Conservation (phyloP, 768 basidiomycete genomes). For the Heimioporus sp. region DNA sequence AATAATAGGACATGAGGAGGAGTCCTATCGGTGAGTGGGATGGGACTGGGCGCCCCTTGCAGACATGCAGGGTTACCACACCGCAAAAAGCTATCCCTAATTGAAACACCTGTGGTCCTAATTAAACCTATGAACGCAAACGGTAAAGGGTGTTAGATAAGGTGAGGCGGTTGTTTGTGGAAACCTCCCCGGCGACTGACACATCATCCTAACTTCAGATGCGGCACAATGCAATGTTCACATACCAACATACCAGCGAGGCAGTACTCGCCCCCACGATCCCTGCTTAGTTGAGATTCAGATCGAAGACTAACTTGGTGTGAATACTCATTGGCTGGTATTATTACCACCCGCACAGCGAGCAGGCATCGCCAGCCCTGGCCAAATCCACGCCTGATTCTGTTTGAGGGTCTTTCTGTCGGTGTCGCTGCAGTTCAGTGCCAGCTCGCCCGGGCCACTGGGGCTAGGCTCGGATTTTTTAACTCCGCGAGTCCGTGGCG, state of each 20-base stretch:
- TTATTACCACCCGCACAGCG: constrained; percentile 23
- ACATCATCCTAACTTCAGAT: constrained; percentile 14
- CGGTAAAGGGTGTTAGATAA: constrained; percentile 21
- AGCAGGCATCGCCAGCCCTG: constrained; percentile 4
- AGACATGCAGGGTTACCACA: constrained; percentile 23
- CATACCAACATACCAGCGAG: constrained; percentile 25
- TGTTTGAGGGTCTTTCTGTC: neutral
- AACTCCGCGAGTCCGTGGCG: constrained; percentile 35
- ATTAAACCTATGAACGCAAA: constrained; percentile 33
- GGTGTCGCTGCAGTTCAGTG: neutral
- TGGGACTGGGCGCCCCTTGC: constrained; percentile 17
- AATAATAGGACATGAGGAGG: constrained; percentile 29
- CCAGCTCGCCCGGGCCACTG: neutral
- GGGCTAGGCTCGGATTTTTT: constrained; percentile 6
- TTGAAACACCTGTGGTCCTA: constrained; percentile 23
- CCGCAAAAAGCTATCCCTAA: constrained; percentile 23
- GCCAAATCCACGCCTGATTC: constrained; percentile 7
- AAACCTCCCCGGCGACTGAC: constrained; percentile 19
- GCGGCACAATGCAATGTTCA: constrained; percentile 16
- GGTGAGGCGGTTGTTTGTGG: constrained; percentile 18
- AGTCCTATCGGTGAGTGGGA: constrained; percentile 16
- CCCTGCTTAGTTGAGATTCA: constrained; percentile 15
- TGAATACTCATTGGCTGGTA: constrained; percentile 20
- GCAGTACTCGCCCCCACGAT: constrained; percentile 19
- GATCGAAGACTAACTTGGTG: constrained; percentile 7